Percentiles rank a stretch among this genome's conserved stretches.
phyloP scores from a whole-genome alignment of 805 yeast species.

The Hanseniaspora osmophila region DNA sequence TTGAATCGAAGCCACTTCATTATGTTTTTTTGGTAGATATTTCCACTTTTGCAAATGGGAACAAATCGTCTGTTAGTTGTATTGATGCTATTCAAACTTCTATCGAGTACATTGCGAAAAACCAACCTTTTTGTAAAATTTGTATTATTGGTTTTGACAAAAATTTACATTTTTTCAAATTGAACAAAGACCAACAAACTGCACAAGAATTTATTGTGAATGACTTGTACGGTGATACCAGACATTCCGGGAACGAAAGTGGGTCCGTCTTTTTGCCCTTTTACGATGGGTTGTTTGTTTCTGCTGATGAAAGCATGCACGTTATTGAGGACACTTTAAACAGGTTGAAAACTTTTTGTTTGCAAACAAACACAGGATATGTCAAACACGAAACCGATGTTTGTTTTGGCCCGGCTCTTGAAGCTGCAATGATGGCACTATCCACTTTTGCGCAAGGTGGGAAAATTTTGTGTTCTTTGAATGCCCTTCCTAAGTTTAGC shows the following conservation, averaged over 20 bases:
- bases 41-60: constrained; percentile 42
- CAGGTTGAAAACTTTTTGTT: constrained; percentile 15
- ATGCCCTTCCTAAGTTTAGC: constrained; percentile 67
- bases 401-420: constrained; percentile 66
- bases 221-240: constrained; percentile 33
- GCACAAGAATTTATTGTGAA: constrained; percentile 47
- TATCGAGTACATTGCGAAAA: constrained; percentile 22
- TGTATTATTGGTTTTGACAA: constrained; percentile 70
- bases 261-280: constrained; percentile 58
- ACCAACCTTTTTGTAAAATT: constrained; percentile 33
- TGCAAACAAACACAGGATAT: constrained; percentile 32
- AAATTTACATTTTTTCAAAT: constrained; percentile 55
- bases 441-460: constrained; percentile 49
- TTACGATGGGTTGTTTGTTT: constrained; percentile 61
- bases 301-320: constrained; percentile 50
- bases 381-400: constrained; percentile 33
- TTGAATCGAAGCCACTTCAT: constrained; percentile 36
- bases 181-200: constrained; percentile 40
- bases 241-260: constrained; percentile 32
- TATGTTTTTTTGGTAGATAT: constrained; percentile 67
- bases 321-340: constrained; percentile 57
- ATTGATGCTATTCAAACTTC: constrained; percentile 58
- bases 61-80: constrained; percentile 39
- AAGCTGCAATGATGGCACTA: constrained; percentile 51
- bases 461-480: constrained; percentile 54